phyloP scores from a whole-genome alignment of 139 green algal genomes.

The Auxenochlorella protothecoides region DNA sequence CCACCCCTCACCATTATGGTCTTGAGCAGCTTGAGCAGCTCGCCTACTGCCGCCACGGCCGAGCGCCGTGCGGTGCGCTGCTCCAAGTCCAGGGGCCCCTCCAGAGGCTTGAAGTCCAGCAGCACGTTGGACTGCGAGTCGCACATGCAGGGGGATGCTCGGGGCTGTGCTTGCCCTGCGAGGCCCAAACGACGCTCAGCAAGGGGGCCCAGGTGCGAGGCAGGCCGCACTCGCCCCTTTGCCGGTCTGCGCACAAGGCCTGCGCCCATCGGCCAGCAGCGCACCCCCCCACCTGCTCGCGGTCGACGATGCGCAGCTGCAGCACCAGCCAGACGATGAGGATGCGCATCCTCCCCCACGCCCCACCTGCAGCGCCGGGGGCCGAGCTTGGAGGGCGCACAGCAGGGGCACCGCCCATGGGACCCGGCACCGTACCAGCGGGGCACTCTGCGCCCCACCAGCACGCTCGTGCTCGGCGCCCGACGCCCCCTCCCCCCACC shows the following conservation, averaged over 20 bases:
- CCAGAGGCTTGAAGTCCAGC: constrained; percentile 19
- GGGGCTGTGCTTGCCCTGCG: too few species aligned
- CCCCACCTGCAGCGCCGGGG: constrained; percentile 3
- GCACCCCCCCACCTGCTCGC: constrained; percentile 30
- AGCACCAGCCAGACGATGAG: constrained; percentile 45
- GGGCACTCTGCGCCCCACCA: too few species aligned
- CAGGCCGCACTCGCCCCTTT: too few species aligned
- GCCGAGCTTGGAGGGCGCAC: too few species aligned
- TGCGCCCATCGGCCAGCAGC: not conserved
- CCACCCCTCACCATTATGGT: constrained; percentile 1
- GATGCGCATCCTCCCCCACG: constrained; percentile 52
- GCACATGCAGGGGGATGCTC: too few species aligned
- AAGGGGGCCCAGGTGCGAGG: too few species aligned
- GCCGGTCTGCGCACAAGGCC: not conserved
- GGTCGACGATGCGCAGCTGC: constrained; percentile 37
- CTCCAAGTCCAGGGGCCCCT: constrained; percentile 12
- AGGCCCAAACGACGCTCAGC: too few species aligned
- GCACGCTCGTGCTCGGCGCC: too few species aligned
- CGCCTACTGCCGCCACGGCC: constrained; percentile 10
- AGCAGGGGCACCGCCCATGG: too few species aligned
- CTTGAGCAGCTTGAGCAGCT: constrained; percentile 22
- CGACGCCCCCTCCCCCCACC: too few species aligned
- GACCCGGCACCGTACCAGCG: too few species aligned
- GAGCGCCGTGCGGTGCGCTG: constrained; percentile 14
- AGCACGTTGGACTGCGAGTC: constrained; percentile 6